These are phyloP conservation scores for Aspergillus costaricaensis DNA, from an alignment of 2,329 filamentous ascomycete genomes.

Conservation along the genomic window DNA sequence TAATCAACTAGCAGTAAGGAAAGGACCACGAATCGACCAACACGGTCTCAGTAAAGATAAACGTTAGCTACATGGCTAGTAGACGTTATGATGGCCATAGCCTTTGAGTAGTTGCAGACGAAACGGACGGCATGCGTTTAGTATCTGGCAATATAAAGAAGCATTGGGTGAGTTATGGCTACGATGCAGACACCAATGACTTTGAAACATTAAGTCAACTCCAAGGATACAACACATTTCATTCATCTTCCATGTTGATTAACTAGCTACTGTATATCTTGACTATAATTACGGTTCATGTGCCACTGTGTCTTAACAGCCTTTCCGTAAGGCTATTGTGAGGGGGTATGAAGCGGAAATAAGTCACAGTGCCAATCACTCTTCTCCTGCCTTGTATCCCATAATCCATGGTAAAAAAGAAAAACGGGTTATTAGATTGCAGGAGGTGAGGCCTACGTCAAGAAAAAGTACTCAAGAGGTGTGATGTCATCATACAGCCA, in stretches of 20 bases:
- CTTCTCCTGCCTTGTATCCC: constrained; percentile 74
- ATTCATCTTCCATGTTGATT: not conserved
- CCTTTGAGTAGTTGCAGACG: too few relatives aligned
- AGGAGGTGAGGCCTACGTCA: constrained; percentile 51
- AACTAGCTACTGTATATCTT: not conserved
- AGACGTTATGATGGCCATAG: too few relatives aligned
- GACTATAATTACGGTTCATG: constrained; percentile 21
- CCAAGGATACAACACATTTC: too few relatives aligned
- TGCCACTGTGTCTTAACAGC: constrained; percentile 45
- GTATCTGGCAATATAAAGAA: too few relatives aligned
- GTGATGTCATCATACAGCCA: not conserved
- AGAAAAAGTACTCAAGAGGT: not conserved
- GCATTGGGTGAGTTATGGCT: too few relatives aligned
- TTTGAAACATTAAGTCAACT: too few relatives aligned
- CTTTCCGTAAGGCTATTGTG: constrained; percentile 36
- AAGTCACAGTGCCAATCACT: constrained; percentile 47
- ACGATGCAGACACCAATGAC: too few relatives aligned
- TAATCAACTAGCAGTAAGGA: too few relatives aligned
- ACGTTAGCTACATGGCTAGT: too few relatives aligned
- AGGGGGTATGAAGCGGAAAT: constrained; percentile 44
- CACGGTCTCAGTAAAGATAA: too few relatives aligned
- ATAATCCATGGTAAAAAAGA: constrained; percentile 52
- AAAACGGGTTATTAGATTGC: constrained; percentile 70
- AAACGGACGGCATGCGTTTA: too few relatives aligned
- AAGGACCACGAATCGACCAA: too few relatives aligned